A percentile compares a stretch with the other conserved stretches of the same genome.
Evolutionary conservation across 345 rosid genomes (phyloP).

Genomic region (Melaleuca quinquenervia): DNA sequence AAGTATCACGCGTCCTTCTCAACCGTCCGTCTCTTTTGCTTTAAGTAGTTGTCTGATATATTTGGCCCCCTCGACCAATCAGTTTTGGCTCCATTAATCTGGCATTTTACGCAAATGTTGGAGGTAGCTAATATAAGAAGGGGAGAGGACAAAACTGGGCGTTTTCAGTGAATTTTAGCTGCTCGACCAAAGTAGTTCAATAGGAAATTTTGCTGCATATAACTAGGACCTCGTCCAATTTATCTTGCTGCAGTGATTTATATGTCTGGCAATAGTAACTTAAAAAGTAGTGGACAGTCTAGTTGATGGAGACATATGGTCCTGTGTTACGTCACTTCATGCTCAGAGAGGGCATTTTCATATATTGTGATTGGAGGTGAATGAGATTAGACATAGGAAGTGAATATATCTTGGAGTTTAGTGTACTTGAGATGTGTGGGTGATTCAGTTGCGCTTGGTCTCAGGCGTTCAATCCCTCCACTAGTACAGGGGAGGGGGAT

Average conservation of each 20-base stretch:
- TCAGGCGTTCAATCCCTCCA: too few species aligned
- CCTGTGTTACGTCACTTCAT: neutral
- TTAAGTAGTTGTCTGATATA: neutral
- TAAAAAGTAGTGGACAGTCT: neutral
- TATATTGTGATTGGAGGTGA: neutral
- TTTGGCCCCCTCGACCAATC: neutral
- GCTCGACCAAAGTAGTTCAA: neutral
- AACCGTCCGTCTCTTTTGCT: neutral
- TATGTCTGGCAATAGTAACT: neutral
- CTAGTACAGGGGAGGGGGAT: too few species aligned
- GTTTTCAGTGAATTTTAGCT: neutral
- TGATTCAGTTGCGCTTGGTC: neutral
- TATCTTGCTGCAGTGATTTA: neutral
- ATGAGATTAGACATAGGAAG: neutral
- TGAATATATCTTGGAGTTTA: neutral
- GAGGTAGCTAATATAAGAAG: too few species aligned
- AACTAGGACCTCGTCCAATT: neutral
- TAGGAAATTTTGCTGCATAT: neutral
- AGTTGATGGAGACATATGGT: neutral
- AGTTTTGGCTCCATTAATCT: neutral
- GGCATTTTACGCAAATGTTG: neutral
- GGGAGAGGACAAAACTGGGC: too few species aligned
- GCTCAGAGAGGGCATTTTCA: neutral
- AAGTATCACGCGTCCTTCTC: neutral
- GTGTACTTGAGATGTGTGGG: neutral